Conservation (phyloP, 805 yeast genomes). For the Candida ascalaphidarum region DNA sequence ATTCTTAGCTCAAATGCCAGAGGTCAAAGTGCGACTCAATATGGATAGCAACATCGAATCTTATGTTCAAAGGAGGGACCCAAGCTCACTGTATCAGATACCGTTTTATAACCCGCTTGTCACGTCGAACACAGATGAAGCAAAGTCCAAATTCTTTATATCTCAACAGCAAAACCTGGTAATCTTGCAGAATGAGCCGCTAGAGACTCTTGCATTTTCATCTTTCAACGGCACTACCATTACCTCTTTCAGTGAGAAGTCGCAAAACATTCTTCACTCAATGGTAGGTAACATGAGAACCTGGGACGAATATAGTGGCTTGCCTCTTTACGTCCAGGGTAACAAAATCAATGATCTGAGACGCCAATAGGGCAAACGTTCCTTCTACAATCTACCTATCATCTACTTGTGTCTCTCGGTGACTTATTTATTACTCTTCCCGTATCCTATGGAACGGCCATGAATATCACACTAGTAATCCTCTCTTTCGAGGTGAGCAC, state of each 20-base stretch:
- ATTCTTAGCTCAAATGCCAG: slow-evolving; percentile 14
- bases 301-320: slow-evolving; percentile 16
- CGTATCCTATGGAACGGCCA: no score
- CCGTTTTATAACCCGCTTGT: slow-evolving; percentile 7
- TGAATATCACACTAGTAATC: no score
- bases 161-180: no score
- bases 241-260: slow-evolving; percentile 2
- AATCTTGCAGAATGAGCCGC: not conserved
- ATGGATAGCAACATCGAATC: slow-evolving; percentile 9
- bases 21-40: slow-evolving; percentile 12
- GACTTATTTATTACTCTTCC: no score
- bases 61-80: slow-evolving; percentile 1
- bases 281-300: slow-evolving; percentile 18
- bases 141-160: no score
- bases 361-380: no score
- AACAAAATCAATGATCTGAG: no score
- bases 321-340: slow-evolving; percentile 11
- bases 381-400: no score
- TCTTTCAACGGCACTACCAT: slow-evolving; percentile 6
- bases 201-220: not conserved
- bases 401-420: no score
- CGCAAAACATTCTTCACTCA: slow-evolving; percentile 8
- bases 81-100: not conserved
- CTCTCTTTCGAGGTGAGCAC: no score
- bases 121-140: no score